Evolutionary conservation across 2,329 filamentous ascomycete genomes (phyloP).

Genomic region (Hypoxylon sp.): DNA sequence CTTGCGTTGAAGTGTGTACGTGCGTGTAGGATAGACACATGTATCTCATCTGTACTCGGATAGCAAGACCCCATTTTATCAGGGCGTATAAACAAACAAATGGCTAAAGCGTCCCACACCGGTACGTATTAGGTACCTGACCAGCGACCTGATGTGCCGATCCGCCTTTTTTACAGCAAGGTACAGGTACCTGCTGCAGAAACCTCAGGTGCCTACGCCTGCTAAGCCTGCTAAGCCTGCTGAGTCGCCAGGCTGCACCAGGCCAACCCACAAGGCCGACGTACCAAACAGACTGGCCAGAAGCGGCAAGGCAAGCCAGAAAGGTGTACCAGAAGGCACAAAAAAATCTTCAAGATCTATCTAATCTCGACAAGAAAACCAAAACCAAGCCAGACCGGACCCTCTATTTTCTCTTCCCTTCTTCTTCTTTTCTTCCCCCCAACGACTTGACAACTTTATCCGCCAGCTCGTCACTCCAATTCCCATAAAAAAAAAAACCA

Average conservation of each 20-base stretch:
- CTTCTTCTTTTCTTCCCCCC: conserved; percentile 48
- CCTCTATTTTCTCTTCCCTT: conserved; percentile 48
- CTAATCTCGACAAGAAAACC: conserved; percentile 23
- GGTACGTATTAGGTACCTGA: neutral
- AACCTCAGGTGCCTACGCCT: too few species aligned
- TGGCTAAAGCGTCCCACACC: conserved; percentile 15
- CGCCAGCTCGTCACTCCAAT: conserved; percentile 50
- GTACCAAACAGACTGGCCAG: too few species aligned
- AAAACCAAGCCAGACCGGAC: too few species aligned
- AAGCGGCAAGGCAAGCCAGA: too few species aligned
- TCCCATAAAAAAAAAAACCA: conserved; percentile 50
- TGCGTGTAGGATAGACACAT: neutral
- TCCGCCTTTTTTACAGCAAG: too few species aligned
- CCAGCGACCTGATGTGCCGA: too few species aligned
- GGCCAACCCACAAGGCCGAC: too few species aligned
- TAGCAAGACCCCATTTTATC: neutral
- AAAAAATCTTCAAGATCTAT: conserved; percentile 43
- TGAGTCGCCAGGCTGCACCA: too few species aligned
- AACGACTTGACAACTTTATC: conserved; percentile 60
- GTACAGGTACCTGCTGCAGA: too few species aligned
- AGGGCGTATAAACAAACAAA: conserved; percentile 5
- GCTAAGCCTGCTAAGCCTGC: too few species aligned
- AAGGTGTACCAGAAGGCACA: conserved; percentile 38
- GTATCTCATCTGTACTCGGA: conserved; percentile 13
- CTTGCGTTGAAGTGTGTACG: neutral